Percentiles rank a stretch among this genome's conserved stretches.
These are phyloP conservation scores for Orobanche coerulescens DNA, from an alignment of 257 asterid species.

Conservation along the genomic window DNA sequence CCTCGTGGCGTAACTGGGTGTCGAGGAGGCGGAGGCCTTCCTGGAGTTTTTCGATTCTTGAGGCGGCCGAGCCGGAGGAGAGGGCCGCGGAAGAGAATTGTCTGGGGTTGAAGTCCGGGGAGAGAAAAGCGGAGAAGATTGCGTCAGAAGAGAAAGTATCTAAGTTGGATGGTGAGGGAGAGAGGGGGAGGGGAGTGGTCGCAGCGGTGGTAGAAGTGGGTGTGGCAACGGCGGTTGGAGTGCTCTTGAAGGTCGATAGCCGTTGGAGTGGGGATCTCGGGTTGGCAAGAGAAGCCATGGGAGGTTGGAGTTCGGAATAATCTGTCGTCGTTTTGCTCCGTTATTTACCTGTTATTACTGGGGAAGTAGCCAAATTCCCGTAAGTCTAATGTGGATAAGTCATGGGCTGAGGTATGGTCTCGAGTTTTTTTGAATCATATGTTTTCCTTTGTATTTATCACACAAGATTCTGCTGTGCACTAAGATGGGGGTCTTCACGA, in stretches of 20 bases:
- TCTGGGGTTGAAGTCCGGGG: conserved; percentile 71
- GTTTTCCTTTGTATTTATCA: too few species aligned
- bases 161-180: conserved; percentile 33
- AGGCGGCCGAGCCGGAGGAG: conserved; percentile 93
- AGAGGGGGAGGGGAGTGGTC: conserved; percentile 22
- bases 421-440: too few species aligned
- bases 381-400: too few species aligned
- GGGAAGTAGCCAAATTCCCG: too few species aligned
- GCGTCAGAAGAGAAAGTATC: conserved; percentile 75
- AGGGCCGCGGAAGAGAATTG: conserved; percentile 95
- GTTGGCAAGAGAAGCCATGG: conserved; percentile 56
- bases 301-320: conserved; percentile 7
- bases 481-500: too few species aligned
- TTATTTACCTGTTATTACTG: background rate
- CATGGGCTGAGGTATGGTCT: too few species aligned
- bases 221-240: conserved; percentile 19
- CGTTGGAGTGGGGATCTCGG: conserved; percentile 82
- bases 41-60: conserved; percentile 84
- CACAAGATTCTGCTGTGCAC: too few species aligned
- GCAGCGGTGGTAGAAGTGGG: conserved; percentile 27
- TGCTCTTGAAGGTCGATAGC: conserved; percentile 55
- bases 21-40: conserved; percentile 82
- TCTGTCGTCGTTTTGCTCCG: conserved; percentile 2
- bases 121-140: conserved; percentile 78
- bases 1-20: conserved; percentile 73